These are phyloP conservation scores for Suillus tomentosus DNA, from an alignment of 768 basidiomycete species.

Conservation along the genomic window DNA sequence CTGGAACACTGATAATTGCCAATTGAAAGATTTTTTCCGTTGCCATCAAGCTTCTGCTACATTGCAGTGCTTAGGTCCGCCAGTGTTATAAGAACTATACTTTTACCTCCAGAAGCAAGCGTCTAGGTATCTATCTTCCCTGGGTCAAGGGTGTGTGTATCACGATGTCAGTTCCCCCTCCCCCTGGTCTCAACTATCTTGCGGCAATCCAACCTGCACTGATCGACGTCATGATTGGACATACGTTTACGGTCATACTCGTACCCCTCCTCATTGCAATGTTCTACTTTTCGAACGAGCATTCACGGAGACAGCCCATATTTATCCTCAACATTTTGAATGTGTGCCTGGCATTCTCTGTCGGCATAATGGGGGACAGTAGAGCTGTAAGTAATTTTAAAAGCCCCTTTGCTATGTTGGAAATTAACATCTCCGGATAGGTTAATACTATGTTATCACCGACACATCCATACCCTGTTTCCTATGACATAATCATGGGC, in stretches of 20 bases:
- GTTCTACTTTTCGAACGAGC: slow-evolving; percentile 32
- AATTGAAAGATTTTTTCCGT: not conserved
- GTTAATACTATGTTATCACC: slow-evolving; percentile 31
- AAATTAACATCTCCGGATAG: slow-evolving; percentile 15
- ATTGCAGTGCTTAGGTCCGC: not conserved
- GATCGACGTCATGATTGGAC: slow-evolving; percentile 30
- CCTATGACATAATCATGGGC: slow-evolving; percentile 32
- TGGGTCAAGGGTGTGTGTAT: not conserved
- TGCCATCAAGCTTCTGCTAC: not conserved
- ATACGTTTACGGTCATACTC: slow-evolving; percentile 33
- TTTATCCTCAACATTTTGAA: slow-evolving; percentile 31
- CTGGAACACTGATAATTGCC: not conserved
- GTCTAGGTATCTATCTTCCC: not conserved
- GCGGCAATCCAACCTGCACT: slow-evolving; percentile 24
- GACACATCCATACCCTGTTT: slow-evolving; percentile 22
- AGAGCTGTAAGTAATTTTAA: slow-evolving; percentile 14
- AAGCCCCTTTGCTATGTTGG: not conserved
- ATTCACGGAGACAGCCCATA: slow-evolving; percentile 27
- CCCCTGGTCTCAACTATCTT: slow-evolving; percentile 4
- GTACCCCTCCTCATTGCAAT: slow-evolving; percentile 33
- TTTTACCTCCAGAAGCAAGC: not conserved
- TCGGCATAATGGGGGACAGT: slow-evolving; percentile 25
- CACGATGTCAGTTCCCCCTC: not conserved
- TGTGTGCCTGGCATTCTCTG: slow-evolving; percentile 24
- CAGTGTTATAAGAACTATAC: not conserved